Conservation (phyloP, 2,329 filamentous ascomycete genomes). For the Teratosphaeria destructans region DNA sequence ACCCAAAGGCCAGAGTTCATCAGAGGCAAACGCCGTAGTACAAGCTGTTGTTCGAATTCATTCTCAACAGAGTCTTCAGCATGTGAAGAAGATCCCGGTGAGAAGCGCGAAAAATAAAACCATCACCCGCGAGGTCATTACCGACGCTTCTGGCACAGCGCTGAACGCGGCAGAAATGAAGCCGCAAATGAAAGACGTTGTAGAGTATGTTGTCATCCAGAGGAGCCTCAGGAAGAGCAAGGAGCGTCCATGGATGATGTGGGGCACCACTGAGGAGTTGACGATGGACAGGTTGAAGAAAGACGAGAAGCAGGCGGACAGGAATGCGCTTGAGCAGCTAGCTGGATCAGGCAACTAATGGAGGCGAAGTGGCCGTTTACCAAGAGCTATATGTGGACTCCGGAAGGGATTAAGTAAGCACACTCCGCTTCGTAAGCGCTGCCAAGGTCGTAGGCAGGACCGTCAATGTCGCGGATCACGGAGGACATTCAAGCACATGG, state of each 20-base stretch:
- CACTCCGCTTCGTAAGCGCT: background rate
- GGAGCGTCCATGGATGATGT: constrained; percentile 38
- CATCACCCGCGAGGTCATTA: constrained; percentile 20
- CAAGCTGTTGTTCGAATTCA: constrained; percentile 24
- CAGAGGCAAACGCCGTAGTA: constrained; percentile 13
- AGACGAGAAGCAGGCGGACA: constrained; percentile 5
- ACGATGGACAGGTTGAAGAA: constrained; percentile 28
- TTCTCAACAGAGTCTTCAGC: constrained; percentile 18
- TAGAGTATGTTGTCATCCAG: constrained; percentile 44
- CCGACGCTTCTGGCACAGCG: constrained; percentile 15
- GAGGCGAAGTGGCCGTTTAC: too few species aligned
- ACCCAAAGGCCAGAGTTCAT: constrained; percentile 9
- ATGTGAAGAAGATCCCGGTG: constrained; percentile 10
- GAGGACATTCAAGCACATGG: too few species aligned
- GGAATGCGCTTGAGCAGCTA: background rate
- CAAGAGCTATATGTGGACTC: too few species aligned
- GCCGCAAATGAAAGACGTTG: constrained; percentile 28
- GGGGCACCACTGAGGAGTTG: constrained; percentile 38
- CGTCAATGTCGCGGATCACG: background rate
- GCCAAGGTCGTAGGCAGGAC: background rate
- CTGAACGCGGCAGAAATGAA: constrained; percentile 26
- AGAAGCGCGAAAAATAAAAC: constrained; percentile 7
- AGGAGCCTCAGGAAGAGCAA: constrained; percentile 32
- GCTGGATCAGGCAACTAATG: background rate
- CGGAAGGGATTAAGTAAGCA: background rate